Evolutionary conservation across 1,284 basidiomycete genomes (phyloP), one percentile per base, ranked within the genome.

Genomic region (Rhodotorula sp.): DNA sequence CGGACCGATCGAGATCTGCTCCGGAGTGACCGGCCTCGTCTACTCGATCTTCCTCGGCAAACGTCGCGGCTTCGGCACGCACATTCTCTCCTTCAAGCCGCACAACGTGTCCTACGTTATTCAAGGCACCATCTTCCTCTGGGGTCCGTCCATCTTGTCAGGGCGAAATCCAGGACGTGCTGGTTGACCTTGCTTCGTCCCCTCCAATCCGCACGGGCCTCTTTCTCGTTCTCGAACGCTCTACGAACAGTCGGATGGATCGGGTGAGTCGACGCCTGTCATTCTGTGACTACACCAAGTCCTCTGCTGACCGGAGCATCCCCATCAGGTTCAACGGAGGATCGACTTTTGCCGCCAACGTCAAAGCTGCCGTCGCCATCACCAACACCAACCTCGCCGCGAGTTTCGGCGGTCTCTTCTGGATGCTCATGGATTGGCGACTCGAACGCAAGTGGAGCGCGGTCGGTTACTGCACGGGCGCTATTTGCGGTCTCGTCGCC

Each of bases 401-500:
- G 1, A 73, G 77, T 4, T 75, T 79, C 21, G 82, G 81, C 50
- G 82, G 80, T 0, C 66, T 83, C 16, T 81, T 82, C 2, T 83
- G 82, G 82, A 80, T 83, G 80, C 70, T 79, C 14, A 74, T 80
- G 54, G 83, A 84, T 74, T 83, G 73, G 70, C 73, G 81, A 31
- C 76, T 83, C 3, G 82, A 84, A 78, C 74, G 81, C 58, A 84
- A 84, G 77, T 84, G 80, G 81, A 81, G 79, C 19, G 79, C 79
- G 7, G 93, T 98, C 70, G 93, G 93, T 31, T 93, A 95, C 81
- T 92, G 90, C 80, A 84, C 88, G 79, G 77, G 95, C 45, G 70
- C 71, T 12, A 77, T 79, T 62, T 73, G 71, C 58, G 92, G 93
- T 28, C 85, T 98, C 52, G 94, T 98, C 59, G 92, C 91, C n/a